Percentiles rank a stretch among this genome's conserved stretches.
phyloP scores from a whole-genome alignment of 2,329 filamentous ascomycete genomes.

The Trichoderma koningiopsis region DNA sequence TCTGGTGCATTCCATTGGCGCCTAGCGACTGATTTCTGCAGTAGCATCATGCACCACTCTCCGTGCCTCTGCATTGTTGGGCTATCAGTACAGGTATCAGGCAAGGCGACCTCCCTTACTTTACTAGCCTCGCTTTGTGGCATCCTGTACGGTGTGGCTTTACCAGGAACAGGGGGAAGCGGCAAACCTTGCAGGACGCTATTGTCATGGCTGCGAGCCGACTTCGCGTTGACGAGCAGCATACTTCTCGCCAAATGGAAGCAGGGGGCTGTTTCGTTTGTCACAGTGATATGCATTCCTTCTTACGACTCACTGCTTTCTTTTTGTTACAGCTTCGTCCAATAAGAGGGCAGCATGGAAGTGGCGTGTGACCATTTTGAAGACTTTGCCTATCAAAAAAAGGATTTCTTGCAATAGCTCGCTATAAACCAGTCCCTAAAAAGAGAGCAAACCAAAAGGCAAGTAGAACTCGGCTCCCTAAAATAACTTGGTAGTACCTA shows the following conservation, averaged over 20 bases:
- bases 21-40: slow-evolving; percentile 13
- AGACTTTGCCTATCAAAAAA: background rate
- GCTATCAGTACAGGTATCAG: slow-evolving; percentile 1
- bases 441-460: background rate
- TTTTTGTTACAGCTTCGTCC: background rate
- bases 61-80: slow-evolving; percentile 14
- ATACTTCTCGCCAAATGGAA: background rate
- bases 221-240: background rate
- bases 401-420: background rate
- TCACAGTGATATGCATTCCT: background rate
- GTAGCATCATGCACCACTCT: slow-evolving; percentile 3
- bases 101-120: background rate
- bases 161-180: background rate
- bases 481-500: no score
- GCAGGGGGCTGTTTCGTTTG: background rate
- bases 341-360: background rate
- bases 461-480: background rate
- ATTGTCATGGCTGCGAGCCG: background rate
- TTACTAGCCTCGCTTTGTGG: background rate
- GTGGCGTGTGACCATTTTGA: background rate
- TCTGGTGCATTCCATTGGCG: slow-evolving; percentile 22
- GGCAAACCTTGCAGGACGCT: background rate
- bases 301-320: background rate
- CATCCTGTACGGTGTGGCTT: background rate
- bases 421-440: slow-evolving; percentile 12